These are phyloP conservation scores for Cutaneotrichosporon spelunceum DNA, from an alignment of 1,284 basidiomycete species.

Conservation along the genomic window DNA sequence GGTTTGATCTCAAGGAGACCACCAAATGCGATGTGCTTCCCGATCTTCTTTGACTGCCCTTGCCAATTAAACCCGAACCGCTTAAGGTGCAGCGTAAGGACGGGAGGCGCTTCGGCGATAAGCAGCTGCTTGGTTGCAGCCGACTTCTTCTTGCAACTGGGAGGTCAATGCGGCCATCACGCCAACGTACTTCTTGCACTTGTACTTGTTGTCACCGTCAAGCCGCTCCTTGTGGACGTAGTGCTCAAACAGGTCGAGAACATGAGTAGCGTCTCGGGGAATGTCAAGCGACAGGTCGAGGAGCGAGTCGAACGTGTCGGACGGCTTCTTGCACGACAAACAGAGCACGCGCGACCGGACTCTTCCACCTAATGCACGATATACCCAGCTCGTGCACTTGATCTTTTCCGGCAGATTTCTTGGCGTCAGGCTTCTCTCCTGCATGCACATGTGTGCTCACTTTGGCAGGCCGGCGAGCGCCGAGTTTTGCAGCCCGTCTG, in stretches of 20 bases:
- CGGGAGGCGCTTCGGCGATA: conserved; percentile 77
- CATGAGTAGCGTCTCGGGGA: conserved; percentile 55
- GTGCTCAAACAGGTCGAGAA: conserved; percentile 74
- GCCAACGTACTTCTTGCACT: conserved; percentile 86
- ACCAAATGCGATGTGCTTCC: conserved; percentile 71
- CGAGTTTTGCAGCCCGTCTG: conserved; percentile 85
- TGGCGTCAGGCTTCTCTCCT: not conserved
- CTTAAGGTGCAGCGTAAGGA: conserved; percentile 96
- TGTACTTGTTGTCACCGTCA: conserved; percentile 92
- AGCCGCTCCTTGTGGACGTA: conserved; percentile 81
- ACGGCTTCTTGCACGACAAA: conserved; percentile 74
- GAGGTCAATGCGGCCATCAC: not conserved
- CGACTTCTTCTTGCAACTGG: conserved; percentile 47
- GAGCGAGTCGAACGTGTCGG: conserved; percentile 95
- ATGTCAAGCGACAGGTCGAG: conserved; percentile 91
- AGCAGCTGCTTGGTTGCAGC: conserved; percentile 54
- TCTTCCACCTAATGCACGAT: conserved; percentile 88
- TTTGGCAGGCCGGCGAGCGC: conserved; percentile 69
- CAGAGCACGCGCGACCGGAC: conserved; percentile 93
- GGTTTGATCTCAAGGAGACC: conserved; percentile 71
- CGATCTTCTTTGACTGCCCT: conserved; percentile 77
- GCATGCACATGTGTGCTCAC: conserved; percentile 50
- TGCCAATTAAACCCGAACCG: conserved; percentile 62
- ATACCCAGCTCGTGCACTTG: conserved; percentile 88
- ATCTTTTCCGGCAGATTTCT: conserved; percentile 76